Percentiles rank a stretch among this genome's conserved stretches.
These are phyloP conservation scores for Paracoccidioides brasiliensis DNA, from an alignment of 2,329 filamentous ascomycete genomes.

Conservation along the genomic window DNA sequence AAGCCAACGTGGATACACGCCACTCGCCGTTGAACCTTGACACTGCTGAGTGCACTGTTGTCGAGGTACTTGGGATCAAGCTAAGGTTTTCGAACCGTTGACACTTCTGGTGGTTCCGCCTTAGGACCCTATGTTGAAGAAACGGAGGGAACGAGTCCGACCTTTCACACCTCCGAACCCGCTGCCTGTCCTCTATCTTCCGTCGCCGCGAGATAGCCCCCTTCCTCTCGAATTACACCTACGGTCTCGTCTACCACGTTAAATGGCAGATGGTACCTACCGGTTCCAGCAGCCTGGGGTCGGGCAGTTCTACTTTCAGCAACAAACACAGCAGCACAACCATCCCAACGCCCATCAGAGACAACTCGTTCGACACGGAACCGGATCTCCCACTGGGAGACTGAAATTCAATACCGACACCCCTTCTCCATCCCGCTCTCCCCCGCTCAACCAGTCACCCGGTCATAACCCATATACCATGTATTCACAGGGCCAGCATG, in stretches of 20 bases:
- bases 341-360: slow-evolving; percentile 33
- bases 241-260: slow-evolving; percentile 36
- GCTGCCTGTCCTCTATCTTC: slow-evolving; percentile 12
- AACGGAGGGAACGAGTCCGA: slow-evolving; percentile 34
- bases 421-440: slow-evolving; percentile 37
- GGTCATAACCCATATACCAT: slow-evolving; percentile 33
- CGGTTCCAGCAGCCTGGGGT: slow-evolving; percentile 42
- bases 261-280: slow-evolving; percentile 44
- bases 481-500: slow-evolving; percentile 37
- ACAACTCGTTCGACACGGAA: slow-evolving; percentile 33
- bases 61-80: slow-evolving; percentile 1
- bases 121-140: slow-evolving; percentile 36
- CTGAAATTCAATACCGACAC: slow-evolving; percentile 35
- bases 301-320: slow-evolving; percentile 37
- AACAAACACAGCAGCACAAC: slow-evolving; percentile 12
- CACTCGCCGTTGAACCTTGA: not conserved
- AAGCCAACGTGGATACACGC: not conserved
- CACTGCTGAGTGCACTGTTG: not conserved
- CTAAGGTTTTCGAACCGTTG: not conserved
- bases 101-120: slow-evolving; percentile 15
- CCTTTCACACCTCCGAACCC: slow-evolving; percentile 25
- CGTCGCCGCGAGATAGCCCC: slow-evolving; percentile 16
- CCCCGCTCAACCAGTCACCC: slow-evolving; percentile 30
- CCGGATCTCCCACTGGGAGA: slow-evolving; percentile 33
- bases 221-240: slow-evolving; percentile 21